Evolutionary conservation across 2,329 filamentous ascomycete genomes (phyloP).

Genomic region (Mycosphaerella sp.): DNA sequence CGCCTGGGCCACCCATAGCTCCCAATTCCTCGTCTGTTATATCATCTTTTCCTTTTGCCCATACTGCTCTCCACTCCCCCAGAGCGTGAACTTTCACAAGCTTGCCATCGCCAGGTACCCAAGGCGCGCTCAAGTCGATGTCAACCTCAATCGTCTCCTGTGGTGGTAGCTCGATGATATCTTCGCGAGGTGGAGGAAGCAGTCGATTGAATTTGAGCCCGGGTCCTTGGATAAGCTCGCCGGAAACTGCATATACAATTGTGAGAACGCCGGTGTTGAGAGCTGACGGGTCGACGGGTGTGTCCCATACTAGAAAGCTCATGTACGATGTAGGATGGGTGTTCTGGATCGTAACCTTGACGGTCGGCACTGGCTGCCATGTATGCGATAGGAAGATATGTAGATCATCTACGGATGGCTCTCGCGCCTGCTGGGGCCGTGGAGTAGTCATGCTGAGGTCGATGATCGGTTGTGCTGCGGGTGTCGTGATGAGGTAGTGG

Average conservation of each 20-base stretch:
- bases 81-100: slow-evolving; percentile 35
- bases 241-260: slow-evolving; percentile 29
- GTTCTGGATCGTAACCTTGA: slow-evolving; percentile 37
- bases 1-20: slow-evolving; percentile 13
- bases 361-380: slow-evolving; percentile 1
- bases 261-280: slow-evolving; percentile 37
- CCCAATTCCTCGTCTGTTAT: slow-evolving; percentile 21
- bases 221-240: slow-evolving; percentile 29
- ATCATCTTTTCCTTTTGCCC: slow-evolving; percentile 25
- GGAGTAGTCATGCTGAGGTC: background rate
- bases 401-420: slow-evolving; percentile 6
- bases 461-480: background rate
- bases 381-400: slow-evolving; percentile 7
- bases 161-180: slow-evolving; percentile 35
- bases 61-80: slow-evolving; percentile 35
- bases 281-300: slow-evolving; percentile 37
- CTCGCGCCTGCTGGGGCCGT: background rate
- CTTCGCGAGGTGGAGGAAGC: slow-evolving; percentile 35
- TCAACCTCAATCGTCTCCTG: slow-evolving; percentile 33
- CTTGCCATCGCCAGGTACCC: slow-evolving; percentile 35
- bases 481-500: background rate
- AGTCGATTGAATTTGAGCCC: slow-evolving; percentile 35
- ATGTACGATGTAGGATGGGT: slow-evolving; percentile 31
- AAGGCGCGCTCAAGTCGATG: slow-evolving; percentile 35
- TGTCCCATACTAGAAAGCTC: slow-evolving; percentile 39